Evolutionary conservation across 2,329 filamentous ascomycete genomes (phyloP), one percentile per base, ranked within the genome.

Genomic region (Herpotrichia juniperi): DNA sequence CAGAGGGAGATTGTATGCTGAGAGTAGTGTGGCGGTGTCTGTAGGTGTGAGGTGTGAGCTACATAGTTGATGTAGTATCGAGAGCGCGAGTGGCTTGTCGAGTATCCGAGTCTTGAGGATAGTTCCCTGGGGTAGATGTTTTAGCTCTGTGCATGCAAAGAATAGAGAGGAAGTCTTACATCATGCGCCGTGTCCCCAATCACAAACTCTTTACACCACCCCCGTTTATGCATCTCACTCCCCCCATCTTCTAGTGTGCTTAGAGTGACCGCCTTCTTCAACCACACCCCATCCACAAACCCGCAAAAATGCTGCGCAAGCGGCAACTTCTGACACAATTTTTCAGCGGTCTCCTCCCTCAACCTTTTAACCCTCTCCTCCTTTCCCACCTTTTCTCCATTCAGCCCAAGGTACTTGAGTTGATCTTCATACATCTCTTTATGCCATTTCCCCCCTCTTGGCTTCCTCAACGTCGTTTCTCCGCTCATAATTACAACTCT

Each of bases 141-240:
- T 28, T 19, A 17, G 34, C 8, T 17, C 8, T 35, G 32, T 32
- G 11, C 7, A 24, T 21, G 31, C 19, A 37, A 28, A 37, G 19
- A 24, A 16, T 16, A 22, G n/a, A 44, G 39, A 43, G 5, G 14
- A 19, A 19, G n/a, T 53, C 72, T 56, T 61, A 76, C 75, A 66
- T 82, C 79, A 53, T 78, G 74, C 43, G 74, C 67, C 34, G 75
- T 75, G 59, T 81, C 75, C 4, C 79, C 80, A 22, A 81, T 69
- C 5, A 81, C 67, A 21, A 81, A 58, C 25, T 74, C 71, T 35
- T 73, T 67, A 48, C 76, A 80, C 79, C 79, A 82, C 2, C 57
- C 48, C 31, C 70, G 75, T 4, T 75, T 79, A 22, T 73, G 70
- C 26, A 74, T 57, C 17, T 24, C 34, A 14, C 26, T 49, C 11